Base-by-base conservation (phyloP, 2,329 filamentous ascomycete species). In the Colletotrichum somersetense region DNA sequence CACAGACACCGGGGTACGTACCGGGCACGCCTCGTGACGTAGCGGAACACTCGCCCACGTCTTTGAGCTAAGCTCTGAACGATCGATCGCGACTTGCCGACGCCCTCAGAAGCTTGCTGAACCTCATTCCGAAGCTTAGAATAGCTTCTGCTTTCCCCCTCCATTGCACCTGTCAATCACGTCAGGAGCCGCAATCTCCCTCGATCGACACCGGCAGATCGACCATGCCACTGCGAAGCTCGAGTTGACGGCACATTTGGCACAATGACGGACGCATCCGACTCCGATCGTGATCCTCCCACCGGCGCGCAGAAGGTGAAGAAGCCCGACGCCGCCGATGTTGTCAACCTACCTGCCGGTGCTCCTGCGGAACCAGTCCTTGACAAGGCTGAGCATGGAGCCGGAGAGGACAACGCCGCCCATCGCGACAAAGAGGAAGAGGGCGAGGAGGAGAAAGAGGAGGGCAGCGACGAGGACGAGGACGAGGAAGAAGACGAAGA, bases 401-500 rank as follows among this genome's bases (percentile, higher is more conserved):
- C 72, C 23, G 73, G 75, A 53, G 76, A 78, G 40, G 77, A 76
- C 26, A 74, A 77, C 44, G 75, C 70, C 11, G 71, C 75, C 0
- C 71, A 73, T n/a, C 65, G 67, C 30, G 64, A 63, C 7, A 71
- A 74, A 16, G 74, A 74, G 5, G 73, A 74, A 2, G 75, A 70
- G 2, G 75, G 74, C 5, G 30, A 75, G 4, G 18, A 44, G 4
- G 73, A 40, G 2, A 30, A 74, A 2, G 75, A 71, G 0, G 75
- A 74, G 0, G 75, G 76, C 2, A 72, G 56, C 2, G 74, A 75
- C 2, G 80, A 79, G 0, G 80, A 82, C 0, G 81, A 81, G 0
- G 81, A 82, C 0, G 82, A 84, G 0, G 86, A 82, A 0, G 85
- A 85, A 0, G 85, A 86, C 0, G 88, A 90, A 0, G 89, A 90